Base-by-base conservation (phyloP, 441 rosid genomes). In the Breynia disticha region DNA sequence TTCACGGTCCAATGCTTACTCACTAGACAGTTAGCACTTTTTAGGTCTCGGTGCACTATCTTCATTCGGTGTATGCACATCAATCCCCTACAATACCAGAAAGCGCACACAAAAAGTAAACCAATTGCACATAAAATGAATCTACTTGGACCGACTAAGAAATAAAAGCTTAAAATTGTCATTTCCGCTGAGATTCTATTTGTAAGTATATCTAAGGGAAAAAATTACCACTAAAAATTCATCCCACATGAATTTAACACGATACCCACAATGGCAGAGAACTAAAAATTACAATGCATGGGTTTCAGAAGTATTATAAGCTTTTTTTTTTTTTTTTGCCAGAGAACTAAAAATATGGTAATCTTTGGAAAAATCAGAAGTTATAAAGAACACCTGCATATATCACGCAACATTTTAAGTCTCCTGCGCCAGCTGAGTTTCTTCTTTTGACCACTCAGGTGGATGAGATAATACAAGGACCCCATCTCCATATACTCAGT, bases 401-500 rank as follows among this genome's bases (percentile, higher is more conserved):
- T 90, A 73, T 90, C 99, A 50, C 86, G 87, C 69, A 90, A 72
- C 94, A 94, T 85, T 72, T 87, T 94, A 35, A 90, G 81, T 76
- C 73, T 79, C 78, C 87, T 77, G 48, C 87, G 76, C 99, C 97
- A 85, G 70, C 79, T 85, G 64, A 87, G 77, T 73, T 72, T 87
- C 73, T 82, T 94, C 72, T 90, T 90, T 65, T 87, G 96, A 70
- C 95, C 90, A 65, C 95, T 90, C 59, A 66, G 58, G 69, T 87
- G 97, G 70, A 94, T 87, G 74, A 90, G 71, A 74, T 78, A 69
- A 67, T 87, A 85, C 74, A 90, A 66, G 17, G 97, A 90, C 55
- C 97, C 95, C 94, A 80, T 79, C 73, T 94, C 99, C 96, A 94
- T 90, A 72, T 87, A 94, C 65, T 94, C 97, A 9, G 97, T 94